Evolutionary conservation across 495 filamentous ascomycete genomes (phyloP), one percentile per base, ranked within the genome.

Genomic region (Neurospora sp.): DNA sequence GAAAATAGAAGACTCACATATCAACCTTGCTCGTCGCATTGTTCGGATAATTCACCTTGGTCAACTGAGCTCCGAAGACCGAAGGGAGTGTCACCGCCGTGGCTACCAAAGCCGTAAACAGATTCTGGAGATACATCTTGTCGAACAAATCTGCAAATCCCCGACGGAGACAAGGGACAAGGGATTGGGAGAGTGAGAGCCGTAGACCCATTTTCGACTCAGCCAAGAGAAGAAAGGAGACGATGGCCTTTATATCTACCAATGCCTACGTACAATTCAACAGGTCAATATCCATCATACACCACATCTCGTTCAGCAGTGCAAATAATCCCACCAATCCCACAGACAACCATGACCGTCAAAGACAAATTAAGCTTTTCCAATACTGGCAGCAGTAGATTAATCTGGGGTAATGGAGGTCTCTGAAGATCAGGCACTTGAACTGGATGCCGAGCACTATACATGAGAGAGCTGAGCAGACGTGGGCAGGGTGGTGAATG

Each of bases 1-100:
- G 35, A 35, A 35, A 35, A 35, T 35, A 35, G 35, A 35, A 35
- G 35, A 35, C 77, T 77, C 69, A 83, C 81, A 82, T 82, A 44
- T 83, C 78, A 2, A 79, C 81, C 76, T 81, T 81, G 44, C 76
- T 80, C 2, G 80, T 83, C 2, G 82, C 82, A 46, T 83, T 81
- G 72, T 81, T 84, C 16, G 80, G 81, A 48, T 83, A 83, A 39
- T 78, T 79, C 16, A 83, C 81, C 75, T 79, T 76, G 31, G 81
- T 82, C 11, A 83, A 76, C 73, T 75, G 74, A 38, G 83, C 80
- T 5, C 41, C 77, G 7, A 69, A 6, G 27, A 71, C 77, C 12
- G 12, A 11, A n/a, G 27, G 18, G 3, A 54, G 54, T 11, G 35
- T 18, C 39, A 69, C 8, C 18, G 69, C 23, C 14, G 18, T 4